phyloP scores from a whole-genome alignment of 192 early-diverging fungal species.

The Linnemannia elongata region DNA sequence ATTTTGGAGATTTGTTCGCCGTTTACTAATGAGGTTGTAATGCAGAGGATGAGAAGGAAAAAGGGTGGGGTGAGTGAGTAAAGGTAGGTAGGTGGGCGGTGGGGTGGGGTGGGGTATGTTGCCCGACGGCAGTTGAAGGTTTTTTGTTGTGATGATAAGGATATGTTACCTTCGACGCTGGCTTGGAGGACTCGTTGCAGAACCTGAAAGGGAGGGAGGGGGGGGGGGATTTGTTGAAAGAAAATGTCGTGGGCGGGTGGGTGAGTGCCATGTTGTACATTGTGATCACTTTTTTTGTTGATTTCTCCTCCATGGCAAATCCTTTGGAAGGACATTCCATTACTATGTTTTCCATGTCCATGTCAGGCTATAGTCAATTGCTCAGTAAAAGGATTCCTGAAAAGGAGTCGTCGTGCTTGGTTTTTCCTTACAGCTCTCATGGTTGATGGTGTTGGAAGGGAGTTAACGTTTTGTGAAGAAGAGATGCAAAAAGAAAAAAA shows the following conservation, averaged over 20 bases:
- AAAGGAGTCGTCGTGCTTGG: too few species aligned
- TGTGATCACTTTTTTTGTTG: background rate
- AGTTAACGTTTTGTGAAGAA: background rate
- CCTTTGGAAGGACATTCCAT: too few species aligned
- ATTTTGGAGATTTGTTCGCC: conserved; percentile 83
- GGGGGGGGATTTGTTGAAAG: background rate
- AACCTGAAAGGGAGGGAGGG: conserved; percentile 23
- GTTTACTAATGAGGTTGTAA: conserved; percentile 68
- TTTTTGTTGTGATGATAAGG: too few species aligned
- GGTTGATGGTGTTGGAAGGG: background rate
- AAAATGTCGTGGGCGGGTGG: background rate
- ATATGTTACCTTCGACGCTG: conserved; percentile 49
- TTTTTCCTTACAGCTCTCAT: conserved; percentile 37
- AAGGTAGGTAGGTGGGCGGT: background rate
- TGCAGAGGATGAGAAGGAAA: background rate
- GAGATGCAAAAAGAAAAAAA: background rate
- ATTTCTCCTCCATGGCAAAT: background rate
- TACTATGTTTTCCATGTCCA: too few species aligned
- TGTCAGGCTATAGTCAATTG: too few species aligned
- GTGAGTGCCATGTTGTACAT: background rate
- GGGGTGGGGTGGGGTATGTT: too few species aligned
- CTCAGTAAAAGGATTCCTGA: too few species aligned
- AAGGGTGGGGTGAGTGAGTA: background rate
- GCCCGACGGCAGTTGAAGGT: too few species aligned
- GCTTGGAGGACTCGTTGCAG: conserved; percentile 60